Base-by-base conservation (phyloP, 2,329 filamentous ascomycete species). In the Hypomyces rosellus region DNA sequence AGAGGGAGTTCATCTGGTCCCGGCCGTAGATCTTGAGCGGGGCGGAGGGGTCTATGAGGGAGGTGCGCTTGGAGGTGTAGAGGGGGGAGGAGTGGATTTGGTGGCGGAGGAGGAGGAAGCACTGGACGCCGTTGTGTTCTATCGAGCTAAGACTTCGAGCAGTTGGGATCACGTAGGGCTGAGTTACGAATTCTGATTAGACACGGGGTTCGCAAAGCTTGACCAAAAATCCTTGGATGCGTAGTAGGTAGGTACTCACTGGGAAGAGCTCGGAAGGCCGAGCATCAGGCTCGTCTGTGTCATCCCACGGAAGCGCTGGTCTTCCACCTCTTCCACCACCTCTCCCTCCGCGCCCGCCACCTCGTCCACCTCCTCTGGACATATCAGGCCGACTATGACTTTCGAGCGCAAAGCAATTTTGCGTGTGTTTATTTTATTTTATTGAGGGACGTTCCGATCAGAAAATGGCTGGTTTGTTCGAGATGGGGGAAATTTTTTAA, bases 181-280 rank as follows among this genome's bases (percentile, higher is more conserved):
- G 45, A 8, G 3, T 30, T 4, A 8, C 6, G 8, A 30, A 11
- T 11, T 30, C 25, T 30, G 3, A 8, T 30, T 20, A 12, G 6
- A 11, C 15, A 38, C 16, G 7, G 34, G 6, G 9, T 11, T 6
- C 4, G 4, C 6, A 4, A 30, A 30, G 9, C 25, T 30, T 11
- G 25, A 6, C 9, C 25, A 30, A n/a, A n/a, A n/a, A 11, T 7
- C 6, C 25, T 30, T 30, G 25, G 18, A 42, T 8, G 38, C 9
- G 34, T 18, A 15, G n/a, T n/a, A n/a, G n/a, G n/a, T n/a, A n/a
- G n/a, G n/a, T 11, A 59, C 74, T 53, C 63, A 80, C 78, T 0
- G 80, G 79, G 53, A 82, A 82, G 9, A 79, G 74, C 56, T 82
- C 79, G n/a, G 76, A 77, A 6, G 80, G 80, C 33, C 76, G 71